Base-by-base conservation (phyloP, 768 basidiomycete species). In the Leccinum pellstonianum region DNA sequence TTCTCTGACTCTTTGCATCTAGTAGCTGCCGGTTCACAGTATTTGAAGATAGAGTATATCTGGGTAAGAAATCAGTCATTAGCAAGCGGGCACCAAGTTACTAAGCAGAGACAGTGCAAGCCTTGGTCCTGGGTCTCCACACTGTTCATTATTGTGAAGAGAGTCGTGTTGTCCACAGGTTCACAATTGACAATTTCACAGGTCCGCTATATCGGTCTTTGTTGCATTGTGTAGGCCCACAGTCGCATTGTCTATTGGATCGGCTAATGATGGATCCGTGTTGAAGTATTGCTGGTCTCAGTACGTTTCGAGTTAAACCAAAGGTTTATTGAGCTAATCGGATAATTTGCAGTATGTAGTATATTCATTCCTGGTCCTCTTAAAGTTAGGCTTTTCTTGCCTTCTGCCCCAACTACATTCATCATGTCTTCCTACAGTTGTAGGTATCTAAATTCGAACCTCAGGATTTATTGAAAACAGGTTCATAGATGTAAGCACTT, bases 11-110 rank as follows among this genome's bases (percentile, higher is more conserved):
- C 15, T 3, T 9, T 1, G 0, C 12, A 15, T 21, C 5, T 49
- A 33, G 33, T 41, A 52, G 25, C 25, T 31, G 5, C 12, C 8
- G n/a, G 4, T 19, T 5, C 0, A 56, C 8, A 12, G 11, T 10
- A 12, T n/a, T 8, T 9, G n/a, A 27, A 66, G 66, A 12, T 66
- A 55, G 55, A 64, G 0, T 67, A 61, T 50, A 35, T 66, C 15
- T 66, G 66, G 66, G 65, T 66, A 2, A 38, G 64, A 38, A 31
- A 38, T 2, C n/a, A 54, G 8, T 7, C 12, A 12, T 10, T 9
- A 27, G 10, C 1, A 8, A 17, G n/a, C 19, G 5, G 1, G 9
- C 4, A 21, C 11, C 0, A 1, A 7, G 10, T n/a, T 8, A 1
- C n/a, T 58, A 6, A 58, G 7, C 11, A 3, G 1, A 1, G 1